Percentiles rank a stretch among this genome's conserved stretches.
Conservation (phyloP, 2,329 filamentous ascomycete species). For the Apiospora aurea region DNA sequence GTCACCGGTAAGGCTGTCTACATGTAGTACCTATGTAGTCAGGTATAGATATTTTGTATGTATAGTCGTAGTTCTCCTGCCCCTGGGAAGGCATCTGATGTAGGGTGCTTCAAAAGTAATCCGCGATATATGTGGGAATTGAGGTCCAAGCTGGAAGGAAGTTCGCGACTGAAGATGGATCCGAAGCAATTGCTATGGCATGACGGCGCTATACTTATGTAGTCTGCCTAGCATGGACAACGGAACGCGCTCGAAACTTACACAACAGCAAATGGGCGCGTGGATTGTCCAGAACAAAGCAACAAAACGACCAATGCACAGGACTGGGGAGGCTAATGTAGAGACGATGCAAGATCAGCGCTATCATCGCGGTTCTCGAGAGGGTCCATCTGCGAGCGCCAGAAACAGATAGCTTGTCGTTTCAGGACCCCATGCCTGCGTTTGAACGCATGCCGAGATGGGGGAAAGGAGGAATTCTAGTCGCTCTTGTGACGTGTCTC, state of each 20-base stretch:
- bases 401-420: constrained; percentile 9
- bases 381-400: constrained; percentile 6
- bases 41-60: not conserved
- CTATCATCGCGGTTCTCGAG: not conserved
- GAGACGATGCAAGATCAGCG: not conserved
- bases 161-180: not conserved
- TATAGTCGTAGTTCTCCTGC: not conserved
- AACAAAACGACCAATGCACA: not conserved
- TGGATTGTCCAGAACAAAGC: not conserved
- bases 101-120: not conserved
- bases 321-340: not conserved
- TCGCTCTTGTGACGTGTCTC: constrained; percentile 7
- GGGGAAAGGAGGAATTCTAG: not conserved
- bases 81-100: no score
- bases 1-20: not conserved
- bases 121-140: not conserved
- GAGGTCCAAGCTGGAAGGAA: not conserved
- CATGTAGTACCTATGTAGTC: no score
- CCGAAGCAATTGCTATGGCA: not conserved
- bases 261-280: not conserved
- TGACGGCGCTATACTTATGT: not conserved
- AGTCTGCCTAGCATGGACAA: not conserved
- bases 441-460: constrained; percentile 7
- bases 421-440: constrained; percentile 15
- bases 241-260: not conserved